phyloP scores from a whole-genome alignment of 108 stramenopile species.

The Bacterosira constricta region DNA sequence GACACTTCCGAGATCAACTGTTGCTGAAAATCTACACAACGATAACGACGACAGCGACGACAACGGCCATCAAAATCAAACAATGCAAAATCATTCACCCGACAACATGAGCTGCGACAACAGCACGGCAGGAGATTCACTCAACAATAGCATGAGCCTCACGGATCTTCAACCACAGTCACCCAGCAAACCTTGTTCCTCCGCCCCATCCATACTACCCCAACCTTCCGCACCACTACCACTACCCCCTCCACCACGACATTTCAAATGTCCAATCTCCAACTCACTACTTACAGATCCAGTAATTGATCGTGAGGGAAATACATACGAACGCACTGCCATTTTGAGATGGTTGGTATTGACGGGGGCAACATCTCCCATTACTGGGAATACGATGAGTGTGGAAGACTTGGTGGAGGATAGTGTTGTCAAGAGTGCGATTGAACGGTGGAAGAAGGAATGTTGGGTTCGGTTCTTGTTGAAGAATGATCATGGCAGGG shows the following conservation, averaged over 20 bases:
- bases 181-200: too few species aligned
- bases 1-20: too few species aligned
- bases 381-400: constrained; percentile 43
- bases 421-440: not conserved
- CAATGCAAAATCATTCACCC: too few species aligned
- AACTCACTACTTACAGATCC: constrained; percentile 33
- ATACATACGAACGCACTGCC: constrained; percentile 55
- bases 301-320: constrained; percentile 52
- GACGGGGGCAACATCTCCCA: constrained; percentile 30
- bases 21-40: too few species aligned
- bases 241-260: constrained; percentile 4
- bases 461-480: constrained; percentile 2
- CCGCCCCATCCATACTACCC: too few species aligned
- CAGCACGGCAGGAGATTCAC: too few species aligned
- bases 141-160: too few species aligned
- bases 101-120: too few species aligned
- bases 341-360: constrained; percentile 47
- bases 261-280: constrained; percentile 33
- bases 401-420: constrained; percentile 22
- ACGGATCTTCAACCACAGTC: too few species aligned
- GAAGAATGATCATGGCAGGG: not conserved
- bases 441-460: constrained; percentile 14
- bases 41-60: too few species aligned
- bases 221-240: constrained; percentile 8
- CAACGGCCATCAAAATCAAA: too few species aligned